A percentile compares a stretch with the other conserved stretches of the same genome.
Conservation (phyloP, 352 stramenopile species). For the Phytopythium mirpurense region DNA sequence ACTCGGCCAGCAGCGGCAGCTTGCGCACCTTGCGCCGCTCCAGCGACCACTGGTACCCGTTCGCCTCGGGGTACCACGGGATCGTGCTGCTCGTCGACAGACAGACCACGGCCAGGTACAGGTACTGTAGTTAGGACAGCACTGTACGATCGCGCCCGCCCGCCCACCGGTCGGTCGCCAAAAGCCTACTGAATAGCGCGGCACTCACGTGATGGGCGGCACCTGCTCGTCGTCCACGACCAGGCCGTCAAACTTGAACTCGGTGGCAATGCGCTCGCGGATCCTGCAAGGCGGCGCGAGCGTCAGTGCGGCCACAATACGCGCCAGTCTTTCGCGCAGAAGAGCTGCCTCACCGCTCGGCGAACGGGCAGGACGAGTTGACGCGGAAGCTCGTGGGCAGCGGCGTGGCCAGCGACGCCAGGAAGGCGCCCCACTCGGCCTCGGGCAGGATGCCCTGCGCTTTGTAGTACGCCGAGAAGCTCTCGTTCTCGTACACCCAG, state of each 20-base stretch:
- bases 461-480: conserved; percentile 86
- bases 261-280: conserved; percentile 73
- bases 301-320: neutral
- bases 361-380: conserved; percentile 86
- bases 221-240: conserved; percentile 78
- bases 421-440: conserved; percentile 89
- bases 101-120: too few relatives aligned
- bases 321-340: neutral
- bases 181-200: neutral
- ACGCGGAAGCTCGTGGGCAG: conserved; percentile 93
- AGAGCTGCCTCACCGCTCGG: conserved; percentile 44
- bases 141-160: too few relatives aligned
- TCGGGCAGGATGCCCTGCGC: conserved; percentile 77
- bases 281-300: conserved; percentile 33
- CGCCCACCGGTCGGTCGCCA: too few relatives aligned
- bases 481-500: conserved; percentile 86
- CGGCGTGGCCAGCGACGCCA: conserved; percentile 81
- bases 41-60: conserved; percentile 88
- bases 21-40: conserved; percentile 90
- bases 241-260: conserved; percentile 84
- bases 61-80: conserved; percentile 87
- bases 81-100: conserved; percentile 35
- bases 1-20: conserved; percentile 87
- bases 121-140: too few relatives aligned
- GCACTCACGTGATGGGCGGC: conserved; percentile 50